Evolutionary conservation across 2,329 filamentous ascomycete genomes (phyloP).

Genomic region (Teratosphaeriaceae sp.): DNA sequence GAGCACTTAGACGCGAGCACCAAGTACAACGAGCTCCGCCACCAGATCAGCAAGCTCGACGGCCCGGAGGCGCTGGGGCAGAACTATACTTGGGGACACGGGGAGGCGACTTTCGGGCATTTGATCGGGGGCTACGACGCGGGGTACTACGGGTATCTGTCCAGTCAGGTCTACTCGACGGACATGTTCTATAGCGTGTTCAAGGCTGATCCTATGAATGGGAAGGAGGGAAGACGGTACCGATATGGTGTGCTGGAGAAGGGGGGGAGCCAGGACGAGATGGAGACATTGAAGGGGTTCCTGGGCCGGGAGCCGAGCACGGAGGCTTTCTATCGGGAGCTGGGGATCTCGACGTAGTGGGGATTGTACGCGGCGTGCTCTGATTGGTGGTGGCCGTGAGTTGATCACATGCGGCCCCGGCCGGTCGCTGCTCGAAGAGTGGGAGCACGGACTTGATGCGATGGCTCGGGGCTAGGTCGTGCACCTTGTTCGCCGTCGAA

Average conservation of each 20-base stretch:
- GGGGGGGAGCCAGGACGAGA: constrained; percentile 73
- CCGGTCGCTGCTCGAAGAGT: no score
- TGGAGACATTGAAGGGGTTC: constrained; percentile 72
- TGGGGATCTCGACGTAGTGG: constrained; percentile 47
- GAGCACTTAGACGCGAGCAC: constrained; percentile 58
- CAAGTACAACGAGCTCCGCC: constrained; percentile 66
- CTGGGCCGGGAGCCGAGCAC: constrained; percentile 68
- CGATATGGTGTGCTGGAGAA: constrained; percentile 71
- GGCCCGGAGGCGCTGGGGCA: constrained; percentile 63
- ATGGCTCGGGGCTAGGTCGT: no score
- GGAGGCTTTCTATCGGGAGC: constrained; percentile 73
- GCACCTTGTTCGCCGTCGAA: no score
- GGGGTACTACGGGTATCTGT: constrained; percentile 65
- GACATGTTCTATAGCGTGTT: constrained; percentile 85
- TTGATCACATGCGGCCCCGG: no score
- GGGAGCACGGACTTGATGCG: no score
- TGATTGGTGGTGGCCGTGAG: no score
- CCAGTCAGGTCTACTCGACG: constrained; percentile 71
- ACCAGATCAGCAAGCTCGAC: constrained; percentile 65
- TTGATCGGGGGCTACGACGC: constrained; percentile 80
- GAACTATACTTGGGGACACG: constrained; percentile 58
- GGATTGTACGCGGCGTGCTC: no score
- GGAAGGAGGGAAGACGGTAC: constrained; percentile 65
- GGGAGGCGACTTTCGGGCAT: constrained; percentile 75
- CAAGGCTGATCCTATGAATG: constrained; percentile 71